Evolutionary conservation across 1,139 yeast genomes (phyloP), one percentile per base, ranked within the genome.

Genomic region (Yarrowia galli): DNA sequence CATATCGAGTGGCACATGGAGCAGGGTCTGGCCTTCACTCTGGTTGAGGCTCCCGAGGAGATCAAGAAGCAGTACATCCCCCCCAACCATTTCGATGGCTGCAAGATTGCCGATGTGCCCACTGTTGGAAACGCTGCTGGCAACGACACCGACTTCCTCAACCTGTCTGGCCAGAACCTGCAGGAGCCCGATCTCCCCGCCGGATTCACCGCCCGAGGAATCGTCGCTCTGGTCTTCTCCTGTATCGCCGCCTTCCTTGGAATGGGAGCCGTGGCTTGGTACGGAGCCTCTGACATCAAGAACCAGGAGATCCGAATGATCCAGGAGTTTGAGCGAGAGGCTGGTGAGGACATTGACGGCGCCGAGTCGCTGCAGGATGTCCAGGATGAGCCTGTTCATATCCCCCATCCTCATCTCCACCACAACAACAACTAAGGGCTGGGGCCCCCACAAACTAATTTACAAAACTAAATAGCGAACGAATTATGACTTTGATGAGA

Each of bases 1-100:
- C 97, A 92, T 75, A 88, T 92, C 72, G 97, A 92, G 75, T 92
- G 97, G 97, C 97, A 92, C 81, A 84, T 92, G 81, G 87, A 86
- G 74, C 97, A 91, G 79, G 97, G 97, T 70, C 83, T 92, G 70
- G 93, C 92, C 49, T 75, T 89, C 69, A 82, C 83, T n/a, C 81
- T 91, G 60, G 81, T 91, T 65, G 97, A 91, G 79, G 92, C 91
- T 49, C 97, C 97, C 23, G 72, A 75, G 12, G 84, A 83, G 70
- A 82, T 93, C 68, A 78, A 89, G 77, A 79, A 82, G 69, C 46
- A 87, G 82, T 73, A 77, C 75, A 60, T 79, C 85, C 84, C 91
- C 42, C 83, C 82, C 1, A 81, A 82, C 73, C 95, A 90, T 79
- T 79, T 78, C 67, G 83, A 82, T 22, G 85, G 85, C 15, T 93